Conservation (phyloP, 75 land plant species). For the Adiantum capillusveneris region DNA sequence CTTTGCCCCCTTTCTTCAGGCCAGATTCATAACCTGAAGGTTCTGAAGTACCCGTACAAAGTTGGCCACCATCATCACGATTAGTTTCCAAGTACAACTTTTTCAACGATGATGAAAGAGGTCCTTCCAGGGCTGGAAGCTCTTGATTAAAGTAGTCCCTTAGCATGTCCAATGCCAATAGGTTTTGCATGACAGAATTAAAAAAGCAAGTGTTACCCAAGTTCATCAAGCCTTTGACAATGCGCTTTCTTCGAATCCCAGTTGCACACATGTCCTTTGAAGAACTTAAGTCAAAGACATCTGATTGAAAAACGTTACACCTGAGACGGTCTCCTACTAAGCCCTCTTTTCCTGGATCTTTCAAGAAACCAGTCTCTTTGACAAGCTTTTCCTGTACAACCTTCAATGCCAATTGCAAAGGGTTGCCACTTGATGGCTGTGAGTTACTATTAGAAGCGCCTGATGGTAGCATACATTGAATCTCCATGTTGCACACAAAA, state of each 20-base stretch:
- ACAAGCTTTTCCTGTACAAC: slow-evolving; percentile 26
- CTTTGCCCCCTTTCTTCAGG: slow-evolving; percentile 7
- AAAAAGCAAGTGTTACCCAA: slow-evolving; percentile 96
- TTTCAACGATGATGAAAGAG: slow-evolving; percentile 51
- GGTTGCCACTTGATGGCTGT: slow-evolving; percentile 11
- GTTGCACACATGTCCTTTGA: neutral
- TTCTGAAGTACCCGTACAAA: neutral
- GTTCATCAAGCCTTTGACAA: slow-evolving; percentile 61
- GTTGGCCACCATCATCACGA: neutral
- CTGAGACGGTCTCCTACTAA: neutral
- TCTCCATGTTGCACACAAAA: slow-evolving; percentile 41
- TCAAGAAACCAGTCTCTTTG: neutral
- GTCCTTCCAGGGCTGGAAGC: slow-evolving; percentile 28
- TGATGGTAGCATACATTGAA: slow-evolving; percentile 15
- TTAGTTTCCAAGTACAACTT: slow-evolving; percentile 52
- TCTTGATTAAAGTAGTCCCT: slow-evolving; percentile 47
- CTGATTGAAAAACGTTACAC: no score
- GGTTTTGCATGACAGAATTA: slow-evolving; percentile 84
- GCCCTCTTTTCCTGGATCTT: slow-evolving; percentile 26
- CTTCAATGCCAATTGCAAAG: slow-evolving; percentile 25
- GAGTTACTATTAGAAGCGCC: slow-evolving; percentile 2
- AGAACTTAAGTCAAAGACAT: no score
- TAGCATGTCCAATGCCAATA: slow-evolving; percentile 49
- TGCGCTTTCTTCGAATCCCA: slow-evolving; percentile 15
- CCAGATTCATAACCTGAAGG: slow-evolving; percentile 15